Evolutionary conservation across 129 eudicot species (phyloP).

Genomic region (Solidago caesia): DNA sequence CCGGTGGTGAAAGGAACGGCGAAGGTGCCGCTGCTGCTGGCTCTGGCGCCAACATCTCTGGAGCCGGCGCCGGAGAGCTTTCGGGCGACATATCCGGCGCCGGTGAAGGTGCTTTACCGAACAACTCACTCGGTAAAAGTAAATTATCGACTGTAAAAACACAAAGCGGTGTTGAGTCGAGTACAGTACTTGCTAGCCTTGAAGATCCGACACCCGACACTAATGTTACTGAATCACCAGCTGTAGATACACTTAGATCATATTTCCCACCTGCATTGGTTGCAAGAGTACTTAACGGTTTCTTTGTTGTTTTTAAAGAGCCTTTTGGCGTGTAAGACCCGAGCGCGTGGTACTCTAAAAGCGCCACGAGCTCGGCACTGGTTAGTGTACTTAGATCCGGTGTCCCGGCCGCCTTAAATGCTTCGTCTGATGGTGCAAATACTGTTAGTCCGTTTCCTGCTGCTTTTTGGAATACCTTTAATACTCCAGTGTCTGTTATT

Average conservation of each 20-base stretch:
- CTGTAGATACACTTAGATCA: conserved; percentile 45
- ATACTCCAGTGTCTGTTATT: conserved; percentile 49
- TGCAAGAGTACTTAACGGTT: conserved; percentile 54
- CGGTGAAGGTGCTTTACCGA: conserved; percentile 56
- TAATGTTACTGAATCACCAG: conserved; percentile 72
- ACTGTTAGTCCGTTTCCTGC: conserved; percentile 62
- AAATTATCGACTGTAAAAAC: conserved; percentile 74
- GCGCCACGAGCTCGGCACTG: conserved; percentile 65
- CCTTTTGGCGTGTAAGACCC: conserved; percentile 66
- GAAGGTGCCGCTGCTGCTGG: conserved; percentile 38
- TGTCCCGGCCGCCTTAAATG: conserved; percentile 58
- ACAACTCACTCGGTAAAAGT: conserved; percentile 62
- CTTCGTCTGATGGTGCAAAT: conserved; percentile 85
- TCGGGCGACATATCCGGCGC: conserved; percentile 64
- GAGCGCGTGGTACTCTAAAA: conserved; percentile 74
- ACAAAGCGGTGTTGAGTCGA: conserved; percentile 75
- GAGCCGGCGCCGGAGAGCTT: conserved; percentile 49
- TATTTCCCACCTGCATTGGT: conserved; percentile 75
- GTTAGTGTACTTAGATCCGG: conserved; percentile 67
- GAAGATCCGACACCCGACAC: conserved; percentile 69
- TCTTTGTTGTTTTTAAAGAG: conserved; percentile 58
- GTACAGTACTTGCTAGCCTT: conserved; percentile 59
- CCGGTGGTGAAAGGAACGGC: conserved; percentile 38
- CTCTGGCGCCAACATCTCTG: conserved; percentile 30
- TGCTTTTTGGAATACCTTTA: conserved; percentile 51